Percentiles rank a stretch among this genome's conserved stretches.
Evolutionary conservation across 768 basidiomycete species (phyloP).

Genomic region (Rhizopogon salebrosus): DNA sequence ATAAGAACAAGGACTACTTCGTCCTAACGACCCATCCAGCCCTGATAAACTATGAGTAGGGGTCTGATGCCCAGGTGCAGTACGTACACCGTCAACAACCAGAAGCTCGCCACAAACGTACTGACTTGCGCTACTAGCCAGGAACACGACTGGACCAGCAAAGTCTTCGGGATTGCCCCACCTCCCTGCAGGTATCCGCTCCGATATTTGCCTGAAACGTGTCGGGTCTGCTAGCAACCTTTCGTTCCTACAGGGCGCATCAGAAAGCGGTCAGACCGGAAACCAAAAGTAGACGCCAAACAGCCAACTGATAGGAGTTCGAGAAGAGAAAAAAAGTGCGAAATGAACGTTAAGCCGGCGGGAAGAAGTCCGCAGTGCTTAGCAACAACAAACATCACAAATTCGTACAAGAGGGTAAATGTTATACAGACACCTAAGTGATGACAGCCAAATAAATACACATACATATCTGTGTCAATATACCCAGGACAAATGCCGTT

Average conservation of each 20-base stretch:
- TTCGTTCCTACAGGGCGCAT: constrained; percentile 47
- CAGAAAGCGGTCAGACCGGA: constrained; percentile 8
- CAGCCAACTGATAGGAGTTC: constrained; percentile 1
- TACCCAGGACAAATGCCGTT: constrained; percentile 88
- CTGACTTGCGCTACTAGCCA: constrained; percentile 58
- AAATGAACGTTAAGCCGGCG: not conserved
- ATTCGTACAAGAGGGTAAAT: not conserved
- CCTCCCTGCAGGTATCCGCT: constrained; percentile 62
- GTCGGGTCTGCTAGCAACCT: constrained; percentile 56
- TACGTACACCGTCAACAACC: constrained; percentile 63
- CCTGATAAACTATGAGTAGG: constrained; percentile 30
- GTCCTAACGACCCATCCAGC: constrained; percentile 54
- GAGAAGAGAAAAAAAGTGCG: constrained; percentile 1
- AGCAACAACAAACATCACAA: constrained; percentile 1
- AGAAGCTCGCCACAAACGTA: constrained; percentile 68
- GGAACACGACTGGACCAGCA: constrained; percentile 61
- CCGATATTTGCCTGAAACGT: constrained; percentile 61
- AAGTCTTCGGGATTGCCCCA: constrained; percentile 68
- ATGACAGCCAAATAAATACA: constrained; percentile 23
- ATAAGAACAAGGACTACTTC: not conserved
- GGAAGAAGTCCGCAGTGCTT: not conserved
- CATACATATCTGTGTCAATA: constrained; percentile 83
- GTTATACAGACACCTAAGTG: not conserved
- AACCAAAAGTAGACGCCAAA: constrained; percentile 7
- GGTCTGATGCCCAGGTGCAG: constrained; percentile 1